Conservation (phyloP, 108 stramenopile species). For the Cyclostephanos invisitatus region DNA sequence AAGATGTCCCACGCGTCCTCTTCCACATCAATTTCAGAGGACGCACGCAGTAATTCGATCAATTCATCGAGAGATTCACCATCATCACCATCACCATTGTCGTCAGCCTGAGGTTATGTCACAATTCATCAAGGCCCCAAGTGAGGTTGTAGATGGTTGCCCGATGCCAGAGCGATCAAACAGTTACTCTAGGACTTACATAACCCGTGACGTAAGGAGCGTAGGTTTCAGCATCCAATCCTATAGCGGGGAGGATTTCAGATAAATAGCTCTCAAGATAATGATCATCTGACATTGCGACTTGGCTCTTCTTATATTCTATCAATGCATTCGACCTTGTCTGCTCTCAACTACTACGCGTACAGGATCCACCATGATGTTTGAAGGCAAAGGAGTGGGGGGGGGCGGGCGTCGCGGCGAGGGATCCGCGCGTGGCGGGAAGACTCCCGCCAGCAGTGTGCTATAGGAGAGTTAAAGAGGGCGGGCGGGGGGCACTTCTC, state of each 20-base stretch:
- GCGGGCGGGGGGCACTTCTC: too few relatives aligned
- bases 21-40: constrained; percentile 60
- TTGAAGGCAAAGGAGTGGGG: too few relatives aligned
- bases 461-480: too few relatives aligned
- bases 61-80: constrained; percentile 56
- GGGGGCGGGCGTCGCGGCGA: too few relatives aligned
- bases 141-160: not conserved
- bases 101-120: constrained; percentile 6
- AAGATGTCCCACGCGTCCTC: constrained; percentile 67
- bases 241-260: constrained; percentile 60
- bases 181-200: constrained; percentile 12
- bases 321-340: not conserved
- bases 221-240: constrained; percentile 76
- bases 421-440: too few relatives aligned
- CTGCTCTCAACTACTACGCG: too few relatives aligned
- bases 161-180: not conserved
- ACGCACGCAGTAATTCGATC: constrained; percentile 72
- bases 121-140: constrained; percentile 1
- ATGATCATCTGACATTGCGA: constrained; percentile 44
- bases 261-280: constrained; percentile 53
- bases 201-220: constrained; percentile 66
- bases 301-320: not conserved
- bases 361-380: too few relatives aligned
- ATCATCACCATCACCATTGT: constrained; percentile 48
- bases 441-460: too few relatives aligned